A percentile compares a stretch with the other conserved stretches of the same genome.
phyloP scores from a whole-genome alignment of 1,284 basidiomycete genomes.

The Leucocoprinus gongylophorus region DNA sequence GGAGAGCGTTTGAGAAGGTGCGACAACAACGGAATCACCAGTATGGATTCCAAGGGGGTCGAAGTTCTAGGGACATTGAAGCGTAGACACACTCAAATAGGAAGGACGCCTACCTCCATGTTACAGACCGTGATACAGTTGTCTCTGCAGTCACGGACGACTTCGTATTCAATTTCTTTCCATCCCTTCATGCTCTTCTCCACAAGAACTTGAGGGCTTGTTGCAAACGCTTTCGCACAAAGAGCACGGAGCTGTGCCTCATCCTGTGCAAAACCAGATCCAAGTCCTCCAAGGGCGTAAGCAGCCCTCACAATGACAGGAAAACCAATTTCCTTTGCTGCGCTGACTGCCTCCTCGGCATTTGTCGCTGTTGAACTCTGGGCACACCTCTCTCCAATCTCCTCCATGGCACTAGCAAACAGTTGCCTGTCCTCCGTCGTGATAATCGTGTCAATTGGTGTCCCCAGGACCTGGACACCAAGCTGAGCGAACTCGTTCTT shows the following conservation, averaged over 20 bases:
- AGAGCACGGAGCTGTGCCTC: slow-evolving; percentile 82
- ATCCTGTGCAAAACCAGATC: slow-evolving; percentile 91
- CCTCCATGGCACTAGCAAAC: slow-evolving; percentile 92
- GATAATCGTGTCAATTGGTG: slow-evolving; percentile 96
- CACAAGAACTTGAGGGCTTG: slow-evolving; percentile 93
- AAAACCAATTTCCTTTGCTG: slow-evolving; percentile 88
- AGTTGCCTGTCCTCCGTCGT: slow-evolving; percentile 95
- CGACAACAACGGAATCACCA: slow-evolving; percentile 98
- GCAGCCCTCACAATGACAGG: slow-evolving; percentile 97
- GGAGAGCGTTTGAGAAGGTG: slow-evolving; percentile 96
- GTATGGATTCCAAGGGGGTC: slow-evolving; percentile 98
- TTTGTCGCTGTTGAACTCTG: slow-evolving; percentile 82
- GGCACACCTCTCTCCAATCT: slow-evolving; percentile 95
- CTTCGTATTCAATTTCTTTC: slow-evolving; percentile 99
- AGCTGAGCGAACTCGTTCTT: slow-evolving; percentile 90
- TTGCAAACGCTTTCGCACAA: slow-evolving; percentile 93
- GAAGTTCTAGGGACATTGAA: slow-evolving; percentile 67
- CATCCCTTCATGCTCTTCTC: slow-evolving; percentile 99
- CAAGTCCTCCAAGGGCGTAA: slow-evolving; percentile 92
- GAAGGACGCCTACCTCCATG: slow-evolving; percentile 78
- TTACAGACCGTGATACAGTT: slow-evolving; percentile 99
- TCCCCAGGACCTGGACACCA: slow-evolving; percentile 92
- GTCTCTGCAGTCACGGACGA: slow-evolving; percentile 95
- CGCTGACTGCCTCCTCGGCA: slow-evolving; percentile 76
- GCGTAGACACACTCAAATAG: slow-evolving; percentile 3